Evolutionary conservation across 2,329 filamentous ascomycete species (phyloP), one percentile per base, ranked within the genome.

Genomic region (Pseudogymnoascus sp.): DNA sequence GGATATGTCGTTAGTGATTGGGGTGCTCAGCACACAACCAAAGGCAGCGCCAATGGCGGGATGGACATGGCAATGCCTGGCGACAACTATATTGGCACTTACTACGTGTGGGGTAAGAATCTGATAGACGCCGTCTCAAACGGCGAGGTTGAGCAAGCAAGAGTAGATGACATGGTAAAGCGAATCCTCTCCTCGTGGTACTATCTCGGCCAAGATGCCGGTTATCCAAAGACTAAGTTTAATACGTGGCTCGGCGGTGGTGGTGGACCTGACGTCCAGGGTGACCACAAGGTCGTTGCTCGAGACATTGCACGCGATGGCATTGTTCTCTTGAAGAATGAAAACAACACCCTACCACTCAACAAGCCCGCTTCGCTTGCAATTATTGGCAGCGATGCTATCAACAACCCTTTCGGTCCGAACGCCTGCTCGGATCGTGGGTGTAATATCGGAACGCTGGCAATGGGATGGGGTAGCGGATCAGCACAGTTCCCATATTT

Each of bases 1-100:
- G 78, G 89, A 4, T 86, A 85, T 66, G 77, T 87, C 63, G 80
- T 85, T 76, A 82, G 80, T 57, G 90, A 94, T 72, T 94, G 90
- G 90, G 78, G 80, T 65, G 90, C 87, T 2, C 88, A 91, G 69
- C 88, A 92, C 73, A 83, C 84, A 22, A 90, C 88, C 63, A 82
- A 84, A 7, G 79, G 79, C 8, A 80, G 81, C 59, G 84, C 88
- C 22, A 78, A 87, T 64, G 82, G 83, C 22, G 90, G 90, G 28
- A 72, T 93, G 64, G 69, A 93, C 71, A 90, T 91, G 88, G 85
- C 85, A 2, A 93, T 93, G 88, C 88, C 88, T 0, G 90, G 90
- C 62, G 84, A 76, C 59, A 77, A 82, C 67, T 83, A 73, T 68
- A 82, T 82, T 70, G 76, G 79, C 50, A 74, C 74, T 33, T 62